A percentile compares a stretch with the other conserved stretches of the same genome.
Evolutionary conservation across 345 rosid genomes (phyloP).

Genomic region (Toxicodendron radicans): DNA sequence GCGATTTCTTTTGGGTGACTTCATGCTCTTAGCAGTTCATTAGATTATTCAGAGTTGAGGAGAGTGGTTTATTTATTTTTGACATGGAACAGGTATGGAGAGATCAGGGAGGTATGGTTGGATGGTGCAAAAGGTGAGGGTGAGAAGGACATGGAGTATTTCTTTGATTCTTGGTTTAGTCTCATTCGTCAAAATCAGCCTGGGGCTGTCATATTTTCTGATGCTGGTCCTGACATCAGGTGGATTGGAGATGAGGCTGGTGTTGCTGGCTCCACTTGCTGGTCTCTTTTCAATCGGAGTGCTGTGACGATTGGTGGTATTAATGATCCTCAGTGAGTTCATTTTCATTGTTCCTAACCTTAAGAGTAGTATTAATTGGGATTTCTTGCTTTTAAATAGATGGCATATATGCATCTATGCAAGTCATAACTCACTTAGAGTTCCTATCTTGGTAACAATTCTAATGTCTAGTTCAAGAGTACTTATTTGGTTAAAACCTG

Average conservation of each 20-base stretch:
- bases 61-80: background rate
- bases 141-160: constrained; percentile 76
- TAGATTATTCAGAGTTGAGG: background rate
- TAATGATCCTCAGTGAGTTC: constrained; percentile 54
- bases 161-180: constrained; percentile 74
- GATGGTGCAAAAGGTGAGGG: constrained; percentile 90
- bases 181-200: constrained; percentile 83
- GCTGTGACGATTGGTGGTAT: constrained; percentile 56
- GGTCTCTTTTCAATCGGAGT: constrained; percentile 81
- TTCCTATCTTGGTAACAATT: background rate
- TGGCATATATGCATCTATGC: background rate
- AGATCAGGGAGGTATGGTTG: constrained; percentile 70
- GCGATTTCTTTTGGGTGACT: background rate
- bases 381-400: background rate
- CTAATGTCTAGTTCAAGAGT: background rate
- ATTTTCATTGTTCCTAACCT: background rate
- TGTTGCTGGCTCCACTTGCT: constrained; percentile 62
- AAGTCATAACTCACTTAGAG: background rate
- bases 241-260: constrained; percentile 91
- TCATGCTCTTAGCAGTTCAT: background rate
- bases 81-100: constrained; percentile 62
- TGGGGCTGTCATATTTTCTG: constrained; percentile 70
- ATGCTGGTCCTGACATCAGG: constrained; percentile 80
- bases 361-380: background rate
- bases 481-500: background rate